Percentiles rank a stretch among this genome's conserved stretches.
Evolutionary conservation across 805 yeast species (phyloP).

Genomic region (Lipomyces starkeyi): DNA sequence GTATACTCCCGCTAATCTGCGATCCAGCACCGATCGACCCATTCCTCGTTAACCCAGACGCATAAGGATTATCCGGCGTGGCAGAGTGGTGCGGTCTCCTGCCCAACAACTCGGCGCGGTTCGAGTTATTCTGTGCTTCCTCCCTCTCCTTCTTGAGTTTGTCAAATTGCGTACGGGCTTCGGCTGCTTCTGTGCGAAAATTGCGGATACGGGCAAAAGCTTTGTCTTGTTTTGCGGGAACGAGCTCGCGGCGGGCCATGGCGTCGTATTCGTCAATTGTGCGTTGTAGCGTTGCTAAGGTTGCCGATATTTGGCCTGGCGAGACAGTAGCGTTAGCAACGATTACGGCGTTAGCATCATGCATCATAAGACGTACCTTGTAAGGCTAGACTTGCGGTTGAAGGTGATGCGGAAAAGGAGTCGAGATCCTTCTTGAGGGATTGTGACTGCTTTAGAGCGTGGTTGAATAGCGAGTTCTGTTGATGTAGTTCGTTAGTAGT

Average conservation of each 20-base stretch:
- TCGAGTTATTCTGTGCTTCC: slow-evolving; percentile 53
- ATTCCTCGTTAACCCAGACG: slow-evolving; percentile 6
- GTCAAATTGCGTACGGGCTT: slow-evolving; percentile 58
- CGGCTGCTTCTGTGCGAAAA: slow-evolving; percentile 54
- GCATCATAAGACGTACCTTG: slow-evolving; percentile 55
- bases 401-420: slow-evolving; percentile 61
- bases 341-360: not conserved
- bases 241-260: slow-evolving; percentile 63
- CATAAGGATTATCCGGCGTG: slow-evolving; percentile 46
- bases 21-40: slow-evolving; percentile 11
- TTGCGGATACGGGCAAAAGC: slow-evolving; percentile 65
- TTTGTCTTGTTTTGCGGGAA: slow-evolving; percentile 60
- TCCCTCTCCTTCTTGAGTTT: slow-evolving; percentile 64
- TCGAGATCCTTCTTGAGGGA: slow-evolving; percentile 71
- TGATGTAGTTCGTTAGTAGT: not conserved
- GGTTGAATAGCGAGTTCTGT: slow-evolving; percentile 84
- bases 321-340: slow-evolving; percentile 32
- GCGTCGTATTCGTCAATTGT: slow-evolving; percentile 73
- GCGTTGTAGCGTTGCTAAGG: slow-evolving; percentile 73
- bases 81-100: slow-evolving; percentile 49
- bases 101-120: slow-evolving; percentile 62
- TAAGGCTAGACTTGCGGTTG: slow-evolving; percentile 73
- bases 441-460: slow-evolving; percentile 84
- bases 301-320: slow-evolving; percentile 73
- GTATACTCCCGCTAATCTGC: slow-evolving; percentile 13